These are phyloP conservation scores for Eucommia ulmoides DNA, from an alignment of 257 asterid species.

Conservation along the genomic window DNA sequence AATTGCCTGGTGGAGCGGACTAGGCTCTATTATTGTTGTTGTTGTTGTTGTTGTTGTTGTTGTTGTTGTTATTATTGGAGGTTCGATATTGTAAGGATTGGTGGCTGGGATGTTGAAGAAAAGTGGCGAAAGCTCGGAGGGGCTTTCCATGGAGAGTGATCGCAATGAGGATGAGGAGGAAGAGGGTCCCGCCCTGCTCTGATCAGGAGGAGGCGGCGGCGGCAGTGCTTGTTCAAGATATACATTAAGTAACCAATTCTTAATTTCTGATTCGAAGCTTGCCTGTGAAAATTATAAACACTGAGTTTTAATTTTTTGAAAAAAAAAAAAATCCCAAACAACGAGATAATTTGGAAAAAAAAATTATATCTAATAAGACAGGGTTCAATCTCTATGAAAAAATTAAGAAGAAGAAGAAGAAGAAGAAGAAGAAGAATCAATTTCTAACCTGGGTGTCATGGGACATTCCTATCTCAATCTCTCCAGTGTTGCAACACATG, in stretches of 20 bases:
- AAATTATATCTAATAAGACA: no score
- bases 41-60: neutral
- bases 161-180: constrained; percentile 63
- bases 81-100: constrained; percentile 14
- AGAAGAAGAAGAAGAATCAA: neutral
- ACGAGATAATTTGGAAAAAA: no score
- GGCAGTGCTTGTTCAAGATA: constrained; percentile 17
- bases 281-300: constrained; percentile 20
- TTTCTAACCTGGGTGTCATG: constrained; percentile 29
- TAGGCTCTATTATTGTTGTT: neutral
- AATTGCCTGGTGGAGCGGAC: constrained; percentile 12
- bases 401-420: neutral
- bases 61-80: constrained; percentile 5
- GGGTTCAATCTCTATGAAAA: neutral
- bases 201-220: constrained; percentile 13
- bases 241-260: constrained; percentile 22
- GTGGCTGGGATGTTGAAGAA: constrained; percentile 21
- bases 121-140: constrained; percentile 38
- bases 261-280: constrained; percentile 43
- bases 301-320: no score
- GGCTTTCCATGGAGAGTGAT: constrained; percentile 58
- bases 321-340: no score
- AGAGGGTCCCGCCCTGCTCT: constrained; percentile 25
- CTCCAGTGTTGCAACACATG: constrained; percentile 71
- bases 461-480: constrained; percentile 65